Conservation (phyloP, 1,284 basidiomycete species). For the Pulchroboletus neoregius region DNA sequence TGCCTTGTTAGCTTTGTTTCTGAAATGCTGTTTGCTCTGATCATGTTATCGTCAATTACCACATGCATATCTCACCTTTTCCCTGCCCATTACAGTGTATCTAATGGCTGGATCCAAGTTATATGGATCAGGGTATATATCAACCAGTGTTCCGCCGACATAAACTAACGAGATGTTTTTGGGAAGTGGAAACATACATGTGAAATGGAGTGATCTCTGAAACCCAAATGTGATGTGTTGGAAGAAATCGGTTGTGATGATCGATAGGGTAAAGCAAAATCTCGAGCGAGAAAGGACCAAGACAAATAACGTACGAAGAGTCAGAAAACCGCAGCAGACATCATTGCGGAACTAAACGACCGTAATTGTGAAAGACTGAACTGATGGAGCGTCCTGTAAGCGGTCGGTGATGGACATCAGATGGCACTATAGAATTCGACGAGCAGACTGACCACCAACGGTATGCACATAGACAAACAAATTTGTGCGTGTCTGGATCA, state of each 20-base stretch:
- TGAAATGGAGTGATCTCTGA: constrained; percentile 11
- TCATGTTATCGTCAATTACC: constrained; percentile 11
- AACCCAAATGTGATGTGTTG: constrained; percentile 5
- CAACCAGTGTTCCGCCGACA: constrained; percentile 11
- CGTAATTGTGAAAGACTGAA: constrained; percentile 28
- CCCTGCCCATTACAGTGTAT: background rate
- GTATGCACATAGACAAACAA: constrained; percentile 28
- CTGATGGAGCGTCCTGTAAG: constrained; percentile 15
- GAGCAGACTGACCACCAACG: constrained; percentile 25
- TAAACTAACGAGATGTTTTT: constrained; percentile 15
- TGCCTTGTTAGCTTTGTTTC: background rate
- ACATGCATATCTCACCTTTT: background rate
- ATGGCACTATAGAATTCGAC: background rate
- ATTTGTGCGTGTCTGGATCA: constrained; percentile 14
- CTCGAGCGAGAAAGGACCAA: constrained; percentile 14
- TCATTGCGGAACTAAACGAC: constrained; percentile 33
- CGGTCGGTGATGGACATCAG: background rate
- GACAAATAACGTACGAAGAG: constrained; percentile 18
- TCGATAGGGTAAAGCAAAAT: constrained; percentile 8
- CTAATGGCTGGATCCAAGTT: constrained; percentile 3
- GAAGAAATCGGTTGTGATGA: background rate
- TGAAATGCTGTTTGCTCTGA: background rate
- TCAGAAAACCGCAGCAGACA: constrained; percentile 22
- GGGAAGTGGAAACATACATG: constrained; percentile 10
- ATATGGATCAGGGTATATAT: constrained; percentile 15